These are phyloP conservation scores for Globisporangium rhizosaccharum DNA, from an alignment of 352 stramenopile genomes.

Conservation along the genomic window DNA sequence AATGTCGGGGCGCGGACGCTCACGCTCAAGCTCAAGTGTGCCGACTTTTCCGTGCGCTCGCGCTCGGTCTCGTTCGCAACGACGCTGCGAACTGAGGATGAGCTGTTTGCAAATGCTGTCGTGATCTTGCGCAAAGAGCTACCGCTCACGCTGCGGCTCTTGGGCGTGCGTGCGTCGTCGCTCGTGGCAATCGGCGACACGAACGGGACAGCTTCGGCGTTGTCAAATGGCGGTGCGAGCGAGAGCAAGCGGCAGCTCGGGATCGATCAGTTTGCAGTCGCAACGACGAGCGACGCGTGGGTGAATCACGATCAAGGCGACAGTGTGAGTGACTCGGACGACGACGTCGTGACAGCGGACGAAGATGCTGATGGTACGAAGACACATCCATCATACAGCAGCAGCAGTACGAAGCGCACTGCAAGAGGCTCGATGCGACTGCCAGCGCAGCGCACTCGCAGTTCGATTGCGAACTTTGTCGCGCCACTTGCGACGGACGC, in stretches of 20 bases:
- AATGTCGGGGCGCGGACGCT: conserved; percentile 41
- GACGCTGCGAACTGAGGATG: conserved; percentile 33
- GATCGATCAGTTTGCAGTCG: conserved; percentile 36
- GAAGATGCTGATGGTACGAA: background rate
- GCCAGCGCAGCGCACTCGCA: background rate
- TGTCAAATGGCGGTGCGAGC: conserved; percentile 6
- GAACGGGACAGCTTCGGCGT: background rate
- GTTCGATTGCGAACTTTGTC: conserved; percentile 10
- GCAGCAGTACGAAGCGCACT: background rate
- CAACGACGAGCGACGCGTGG: conserved; percentile 7
- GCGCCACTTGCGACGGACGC: conserved; percentile 8
- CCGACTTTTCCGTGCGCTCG: conserved; percentile 52
- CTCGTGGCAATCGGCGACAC: conserved; percentile 19
- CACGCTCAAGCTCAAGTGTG: conserved; percentile 71
- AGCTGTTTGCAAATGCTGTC: conserved; percentile 37
- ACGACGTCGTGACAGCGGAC: conserved; percentile 1
- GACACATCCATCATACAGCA: background rate
- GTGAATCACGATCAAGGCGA: background rate
- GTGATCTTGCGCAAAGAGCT: conserved; percentile 58
- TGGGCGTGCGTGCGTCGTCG: conserved; percentile 54
- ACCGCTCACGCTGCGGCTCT: conserved; percentile 57
- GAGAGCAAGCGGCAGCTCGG: conserved; percentile 32
- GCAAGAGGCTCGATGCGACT: background rate
- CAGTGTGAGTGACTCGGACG: background rate
- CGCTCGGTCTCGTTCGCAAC: conserved; percentile 42